Evolutionary conservation across 345 rosid species (phyloP).

Genomic region (Salix koriyanagi): DNA sequence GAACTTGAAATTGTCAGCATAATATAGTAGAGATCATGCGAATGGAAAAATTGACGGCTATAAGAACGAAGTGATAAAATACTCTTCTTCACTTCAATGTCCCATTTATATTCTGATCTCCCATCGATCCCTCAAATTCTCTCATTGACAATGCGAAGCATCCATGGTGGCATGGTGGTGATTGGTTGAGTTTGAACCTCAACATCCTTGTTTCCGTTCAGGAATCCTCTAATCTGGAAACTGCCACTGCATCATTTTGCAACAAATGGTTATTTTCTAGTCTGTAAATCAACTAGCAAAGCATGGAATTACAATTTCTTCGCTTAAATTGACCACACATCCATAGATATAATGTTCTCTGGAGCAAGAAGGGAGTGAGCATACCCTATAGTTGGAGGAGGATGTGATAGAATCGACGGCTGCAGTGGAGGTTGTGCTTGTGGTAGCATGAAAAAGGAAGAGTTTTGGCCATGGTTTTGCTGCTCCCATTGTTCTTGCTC

Average conservation of each 20-base stretch:
- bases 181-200: constrained; percentile 18
- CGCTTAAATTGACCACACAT: too few species aligned
- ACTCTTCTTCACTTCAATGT: neutral
- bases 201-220: constrained; percentile 19
- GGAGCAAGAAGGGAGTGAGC: neutral
- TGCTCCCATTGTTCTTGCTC: constrained; percentile 30
- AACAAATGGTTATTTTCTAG: neutral
- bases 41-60: neutral
- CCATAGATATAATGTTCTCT: neutral
- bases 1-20: neutral
- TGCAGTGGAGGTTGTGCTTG: constrained; percentile 19
- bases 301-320: too few species aligned
- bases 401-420: constrained; percentile 17
- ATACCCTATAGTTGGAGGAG: constrained; percentile 49
- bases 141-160: constrained; percentile 32
- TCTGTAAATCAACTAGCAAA: too few species aligned
- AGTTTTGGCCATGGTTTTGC: constrained; percentile 24
- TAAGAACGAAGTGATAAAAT: neutral
- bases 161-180: constrained; percentile 37
- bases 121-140: neutral
- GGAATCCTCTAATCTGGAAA: constrained; percentile 14
- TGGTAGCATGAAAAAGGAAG: constrained; percentile 19
- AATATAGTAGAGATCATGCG: neutral
- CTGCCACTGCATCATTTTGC: constrained; percentile 25
- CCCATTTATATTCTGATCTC: neutral